phyloP scores from a whole-genome alignment of 371 early-diverging fungal genomes.

The Mortierella sp. region DNA sequence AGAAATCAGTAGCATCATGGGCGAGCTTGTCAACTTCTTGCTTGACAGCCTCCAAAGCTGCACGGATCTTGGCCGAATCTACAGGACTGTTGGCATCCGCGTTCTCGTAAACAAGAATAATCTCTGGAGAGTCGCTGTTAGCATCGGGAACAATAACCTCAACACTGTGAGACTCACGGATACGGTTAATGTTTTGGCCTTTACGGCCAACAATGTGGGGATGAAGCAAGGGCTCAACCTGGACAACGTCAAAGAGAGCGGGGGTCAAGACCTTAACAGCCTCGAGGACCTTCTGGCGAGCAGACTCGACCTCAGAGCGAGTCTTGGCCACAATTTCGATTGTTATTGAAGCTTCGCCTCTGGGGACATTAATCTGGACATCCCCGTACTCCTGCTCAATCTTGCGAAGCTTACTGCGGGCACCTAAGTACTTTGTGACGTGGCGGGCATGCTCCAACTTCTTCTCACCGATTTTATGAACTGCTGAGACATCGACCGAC shows the following conservation, averaged over 20 bases:
- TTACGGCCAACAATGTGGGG: conserved; percentile 83
- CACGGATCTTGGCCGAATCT: conserved; percentile 65
- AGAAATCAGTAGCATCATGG: conserved; percentile 75
- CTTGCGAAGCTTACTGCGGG: conserved; percentile 69
- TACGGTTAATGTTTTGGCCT: conserved; percentile 80
- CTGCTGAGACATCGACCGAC: conserved; percentile 63
- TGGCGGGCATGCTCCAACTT: conserved; percentile 69
- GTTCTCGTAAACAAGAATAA: conserved; percentile 80
- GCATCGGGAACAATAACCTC: conserved; percentile 82
- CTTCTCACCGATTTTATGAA: conserved; percentile 61
- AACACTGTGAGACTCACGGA: conserved; percentile 73
- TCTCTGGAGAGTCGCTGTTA: conserved; percentile 69
- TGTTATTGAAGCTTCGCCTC: conserved; percentile 52
- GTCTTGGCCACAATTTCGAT: conserved; percentile 77
- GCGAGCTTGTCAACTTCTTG: conserved; percentile 77
- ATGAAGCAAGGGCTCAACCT: conserved; percentile 85
- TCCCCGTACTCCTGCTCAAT: conserved; percentile 72
- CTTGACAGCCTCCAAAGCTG: conserved; percentile 71
- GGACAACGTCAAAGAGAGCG: conserved; percentile 72
- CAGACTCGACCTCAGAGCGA: conserved; percentile 65
- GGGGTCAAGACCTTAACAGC: conserved; percentile 59
- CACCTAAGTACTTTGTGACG: conserved; percentile 72
- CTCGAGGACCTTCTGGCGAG: conserved; percentile 62
- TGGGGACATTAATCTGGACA: conserved; percentile 71
- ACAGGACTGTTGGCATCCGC: conserved; percentile 60